phyloP scores from a whole-genome alignment of 768 basidiomycete genomes.

The Mycena crocata region DNA sequence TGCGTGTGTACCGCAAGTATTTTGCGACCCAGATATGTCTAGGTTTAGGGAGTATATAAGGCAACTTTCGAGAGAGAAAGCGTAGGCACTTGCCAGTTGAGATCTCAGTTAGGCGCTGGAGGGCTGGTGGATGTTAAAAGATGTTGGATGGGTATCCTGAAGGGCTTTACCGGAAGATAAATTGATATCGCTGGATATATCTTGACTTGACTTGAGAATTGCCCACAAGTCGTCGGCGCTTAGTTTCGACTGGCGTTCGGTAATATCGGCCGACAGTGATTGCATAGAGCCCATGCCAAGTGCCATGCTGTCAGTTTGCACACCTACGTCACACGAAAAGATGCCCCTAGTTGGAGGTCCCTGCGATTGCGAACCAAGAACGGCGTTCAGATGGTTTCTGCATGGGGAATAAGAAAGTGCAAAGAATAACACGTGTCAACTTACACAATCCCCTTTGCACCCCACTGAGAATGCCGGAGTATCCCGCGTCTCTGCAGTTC shows the following conservation, averaged over 20 bases:
- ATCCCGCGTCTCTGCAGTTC: slow-evolving; percentile 78
- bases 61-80: not conserved
- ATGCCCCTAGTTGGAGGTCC: slow-evolving; percentile 64
- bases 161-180: slow-evolving; percentile 63
- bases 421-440: slow-evolving; percentile 31
- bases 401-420: not conserved
- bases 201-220: slow-evolving; percentile 80
- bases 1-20: slow-evolving; percentile 60
- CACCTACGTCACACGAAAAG: slow-evolving; percentile 70
- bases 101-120: slow-evolving; percentile 79
- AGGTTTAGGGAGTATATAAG: slow-evolving; percentile 28
- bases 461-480: slow-evolving; percentile 76
- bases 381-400: slow-evolving; percentile 64
- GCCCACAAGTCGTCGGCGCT: slow-evolving; percentile 72
- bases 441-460: slow-evolving; percentile 78
- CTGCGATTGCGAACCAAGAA: slow-evolving; percentile 58
- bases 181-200: slow-evolving; percentile 80
- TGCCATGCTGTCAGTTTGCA: slow-evolving; percentile 66
- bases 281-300: slow-evolving; percentile 40
- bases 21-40: slow-evolving; percentile 77
- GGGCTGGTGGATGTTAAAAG: slow-evolving; percentile 49
- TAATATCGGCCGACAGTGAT: slow-evolving; percentile 43
- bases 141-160: not conserved
- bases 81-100: slow-evolving; percentile 60
- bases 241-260: slow-evolving; percentile 67